A percentile compares a stretch with the other conserved stretches of the same genome.
These are phyloP conservation scores for Camellia oleifera DNA, from an alignment of 179 eudicot species.

Conservation along the genomic window DNA sequence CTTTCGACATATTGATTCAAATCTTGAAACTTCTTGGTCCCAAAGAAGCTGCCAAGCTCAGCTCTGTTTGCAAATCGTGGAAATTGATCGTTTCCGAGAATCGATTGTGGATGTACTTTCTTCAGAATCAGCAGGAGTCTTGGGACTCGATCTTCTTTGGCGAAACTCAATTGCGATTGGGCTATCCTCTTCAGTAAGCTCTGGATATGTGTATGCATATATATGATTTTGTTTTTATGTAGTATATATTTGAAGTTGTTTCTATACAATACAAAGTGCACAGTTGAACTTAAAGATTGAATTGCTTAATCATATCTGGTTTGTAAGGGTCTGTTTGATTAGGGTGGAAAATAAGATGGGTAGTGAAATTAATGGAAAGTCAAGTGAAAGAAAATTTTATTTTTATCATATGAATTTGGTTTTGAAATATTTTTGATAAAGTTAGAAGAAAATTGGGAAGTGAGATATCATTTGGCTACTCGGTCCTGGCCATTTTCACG, in stretches of 20 bases:
- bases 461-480: too few species aligned
- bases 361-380: not conserved
- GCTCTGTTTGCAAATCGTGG: slow-evolving; percentile 58
- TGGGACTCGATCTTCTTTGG: slow-evolving; percentile 66
- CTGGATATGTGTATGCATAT: not conserved
- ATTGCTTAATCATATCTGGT: not conserved
- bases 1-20: slow-evolving; percentile 48
- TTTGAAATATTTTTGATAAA: not conserved
- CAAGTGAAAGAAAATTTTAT: not conserved
- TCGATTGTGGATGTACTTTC: slow-evolving; percentile 62
- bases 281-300: not conserved
- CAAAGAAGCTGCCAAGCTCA: slow-evolving; percentile 52
- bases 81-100: slow-evolving; percentile 55
- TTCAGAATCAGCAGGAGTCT: slow-evolving; percentile 39
- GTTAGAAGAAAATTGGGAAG: too few species aligned
- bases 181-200: slow-evolving; percentile 47
- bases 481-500: too few species aligned
- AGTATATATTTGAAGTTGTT: not conserved
- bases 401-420: not conserved
- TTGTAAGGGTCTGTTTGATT: not conserved
- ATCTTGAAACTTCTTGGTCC: slow-evolving; percentile 61
- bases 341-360: not conserved
- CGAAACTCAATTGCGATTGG: slow-evolving; percentile 52
- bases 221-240: too few species aligned
- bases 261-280: too few species aligned